Percentiles rank a stretch among this genome's conserved stretches.
Evolutionary conservation across 176 grass and related monocot species (phyloP).

Genomic region (Triticum timopheevii): DNA sequence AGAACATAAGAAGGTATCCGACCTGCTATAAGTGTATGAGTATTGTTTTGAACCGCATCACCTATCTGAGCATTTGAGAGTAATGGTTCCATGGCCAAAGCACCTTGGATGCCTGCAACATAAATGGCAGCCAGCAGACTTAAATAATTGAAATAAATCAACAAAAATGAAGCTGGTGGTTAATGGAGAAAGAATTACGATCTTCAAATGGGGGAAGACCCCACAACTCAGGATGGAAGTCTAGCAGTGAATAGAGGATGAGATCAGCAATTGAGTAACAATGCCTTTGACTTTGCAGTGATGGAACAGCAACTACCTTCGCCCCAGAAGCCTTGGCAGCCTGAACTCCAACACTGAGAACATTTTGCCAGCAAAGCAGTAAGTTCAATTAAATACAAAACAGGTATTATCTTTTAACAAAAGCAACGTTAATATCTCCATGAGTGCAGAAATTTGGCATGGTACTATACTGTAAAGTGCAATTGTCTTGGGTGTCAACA

Average conservation of each 20-base stretch:
- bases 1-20: not conserved
- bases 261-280: conserved; percentile 60
- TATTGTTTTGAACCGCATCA: conserved; percentile 30
- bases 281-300: conserved; percentile 68
- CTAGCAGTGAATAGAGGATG: conserved; percentile 77
- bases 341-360: conserved; percentile 70
- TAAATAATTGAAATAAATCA: conserved; percentile 9
- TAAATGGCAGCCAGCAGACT: conserved; percentile 11
- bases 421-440: not conserved
- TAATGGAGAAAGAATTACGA: conserved; percentile 52
- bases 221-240: conserved; percentile 81
- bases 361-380: conserved; percentile 21
- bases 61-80: conserved; percentile 34
- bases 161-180: not conserved
- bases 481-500: not conserved
- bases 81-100: conserved; percentile 69
- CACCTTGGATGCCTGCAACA: conserved; percentile 58
- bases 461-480: not conserved
- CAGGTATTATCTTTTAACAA: not conserved
- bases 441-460: not conserved
- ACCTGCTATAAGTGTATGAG: conserved; percentile 55
- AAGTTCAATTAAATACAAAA: conserved; percentile 20
- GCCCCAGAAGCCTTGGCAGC: conserved; percentile 80
- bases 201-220: conserved; percentile 82
- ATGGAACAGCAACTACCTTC: conserved; percentile 87